Evolutionary conservation across 495 filamentous ascomycete genomes (phyloP).

Genomic region (Platismatia glauca): DNA sequence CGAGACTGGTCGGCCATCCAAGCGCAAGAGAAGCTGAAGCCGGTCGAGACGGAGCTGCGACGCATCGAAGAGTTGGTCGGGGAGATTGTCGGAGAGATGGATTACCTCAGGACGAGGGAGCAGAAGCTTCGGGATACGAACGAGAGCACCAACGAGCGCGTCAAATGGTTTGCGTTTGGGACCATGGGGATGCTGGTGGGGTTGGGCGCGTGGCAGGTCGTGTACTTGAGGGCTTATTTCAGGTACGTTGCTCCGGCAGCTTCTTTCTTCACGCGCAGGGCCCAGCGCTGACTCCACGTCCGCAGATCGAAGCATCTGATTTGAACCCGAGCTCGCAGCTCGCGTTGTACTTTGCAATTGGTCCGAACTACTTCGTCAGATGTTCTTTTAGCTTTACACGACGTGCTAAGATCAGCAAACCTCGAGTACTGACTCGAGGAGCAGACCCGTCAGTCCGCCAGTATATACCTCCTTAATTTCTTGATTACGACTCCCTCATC

Average conservation of each 20-base stretch:
- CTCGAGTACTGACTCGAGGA: not conserved
- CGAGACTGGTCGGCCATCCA: constrained; percentile 98
- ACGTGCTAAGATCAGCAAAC: not conserved
- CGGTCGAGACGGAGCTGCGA: constrained; percentile 88
- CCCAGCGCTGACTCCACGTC: constrained; percentile 5
- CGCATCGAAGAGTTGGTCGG: constrained; percentile 80
- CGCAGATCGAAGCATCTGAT: constrained; percentile 79
- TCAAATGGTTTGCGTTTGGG: constrained; percentile 95
- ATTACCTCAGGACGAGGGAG: constrained; percentile 82
- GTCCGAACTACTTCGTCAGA: not conserved
- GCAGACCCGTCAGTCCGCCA: not conserved
- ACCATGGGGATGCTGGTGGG: constrained; percentile 90
- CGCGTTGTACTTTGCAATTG: not conserved
- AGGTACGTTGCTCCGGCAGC: constrained; percentile 43
- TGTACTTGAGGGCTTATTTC: constrained; percentile 97
- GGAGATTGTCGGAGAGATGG: constrained; percentile 80
- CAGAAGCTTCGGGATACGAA: constrained; percentile 97
- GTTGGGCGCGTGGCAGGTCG: constrained; percentile 91
- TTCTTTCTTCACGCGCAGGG: not conserved
- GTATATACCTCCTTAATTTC: not conserved
- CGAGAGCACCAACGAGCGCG: constrained; percentile 97
- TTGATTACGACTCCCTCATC: not conserved
- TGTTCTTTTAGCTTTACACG: not conserved
- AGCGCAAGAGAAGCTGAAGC: constrained; percentile 94
- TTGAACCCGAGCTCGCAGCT: constrained; percentile 30